Evolutionary conservation across 345 rosid species (phyloP), one percentile per base, ranked within the genome.

Genomic region (Atalantia buxifolia): DNA sequence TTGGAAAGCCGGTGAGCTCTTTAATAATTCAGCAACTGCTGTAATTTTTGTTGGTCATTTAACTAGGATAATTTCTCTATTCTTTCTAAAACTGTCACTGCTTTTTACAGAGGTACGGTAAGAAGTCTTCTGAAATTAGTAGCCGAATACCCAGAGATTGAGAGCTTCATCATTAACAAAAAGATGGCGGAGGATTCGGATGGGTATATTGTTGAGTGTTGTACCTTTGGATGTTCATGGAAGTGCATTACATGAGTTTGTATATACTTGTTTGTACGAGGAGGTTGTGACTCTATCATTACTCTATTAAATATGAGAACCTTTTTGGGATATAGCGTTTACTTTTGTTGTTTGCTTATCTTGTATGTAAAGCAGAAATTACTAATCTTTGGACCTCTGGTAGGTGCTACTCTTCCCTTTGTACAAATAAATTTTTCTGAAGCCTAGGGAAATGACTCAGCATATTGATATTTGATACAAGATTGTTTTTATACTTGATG

Each of bases 1-100:
- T 86, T n/a, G 81, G 93, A 79, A 91, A 90, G 81, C 88, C 84
- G 87, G 90, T 91, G 55, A 79, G 78, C 30, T 18, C 7, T 19
- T 33, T 38, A 35, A 55, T 28, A 30, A 28, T 63, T 30, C 63
- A 19, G 12, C 13, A 53, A 53, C 40, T 3, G 33, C 31, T 45
- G 38, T 70, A 19, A 27, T 7, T 27, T 70, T 28, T 28, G 38
- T 48, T 50, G 60, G 36, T 68, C 55, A 38, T 40, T 38, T 28
- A 40, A 30, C 21, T 68, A 12, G 31, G 56, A 55, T 7, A 24
- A 68, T 25, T 42, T 24, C 31, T 22, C 56, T 40, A 9, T 48
- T 70, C 74, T n/a, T 50, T 25, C 19, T 18, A 50, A 70, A 9
- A 12, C 53, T 24, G 8, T 72, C 57, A 2, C 31, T 68, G 60